Base-by-base conservation (phyloP, 108 stramenopile genomes). In the Fragilariopsis cylindrus region DNA sequence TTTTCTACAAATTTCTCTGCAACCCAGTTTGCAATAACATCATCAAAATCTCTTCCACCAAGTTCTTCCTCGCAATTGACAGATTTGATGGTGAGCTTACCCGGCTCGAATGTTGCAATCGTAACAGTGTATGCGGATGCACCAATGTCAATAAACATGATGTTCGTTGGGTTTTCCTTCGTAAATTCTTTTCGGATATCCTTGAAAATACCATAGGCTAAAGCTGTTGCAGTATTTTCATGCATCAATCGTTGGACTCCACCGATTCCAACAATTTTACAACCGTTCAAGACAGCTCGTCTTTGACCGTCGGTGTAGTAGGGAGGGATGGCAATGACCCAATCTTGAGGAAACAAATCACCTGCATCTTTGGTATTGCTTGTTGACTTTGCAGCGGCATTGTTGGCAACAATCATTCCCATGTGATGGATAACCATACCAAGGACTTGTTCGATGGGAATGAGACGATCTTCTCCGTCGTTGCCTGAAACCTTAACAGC, bases 171-270 rank as follows among this genome's bases (percentile, higher is more conserved):
- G 45, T 87, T 58, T 44, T 92, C 90, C 69, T 82, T 87, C 43
- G 78, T 79, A 70, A 97, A 97, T 76, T 94, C 90, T 79, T 96
- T 94, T 55, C 92, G 86, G 52, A 97, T 93, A 74, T 93, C 92
- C 84, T 97, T 96, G 93, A 96, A 99, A 78, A 98, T 98, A n/a
- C 99, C 99, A 82, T 97, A 99, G n/a, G 95, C 92, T 46, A 98
- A 78, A 30, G 99, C 99, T 4, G 89, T 89, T 41, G 99, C 97
- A 7, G 97, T 99, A 70, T 76, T 84, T 82, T 99, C 99, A 74
- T 98, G 93, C 85, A 98, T 95, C 56, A 99, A 81, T 19, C 97
- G 84, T 75, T 97, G 93, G 39, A 96, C 88, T 4, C 87, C 84
- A 73, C 92, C 84, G 18, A 99, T 82, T 42, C 94, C 94, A 6